These are phyloP conservation scores for Irpex sp. DNA, from an alignment of 1,284 basidiomycete species.

Conservation along the genomic window DNA sequence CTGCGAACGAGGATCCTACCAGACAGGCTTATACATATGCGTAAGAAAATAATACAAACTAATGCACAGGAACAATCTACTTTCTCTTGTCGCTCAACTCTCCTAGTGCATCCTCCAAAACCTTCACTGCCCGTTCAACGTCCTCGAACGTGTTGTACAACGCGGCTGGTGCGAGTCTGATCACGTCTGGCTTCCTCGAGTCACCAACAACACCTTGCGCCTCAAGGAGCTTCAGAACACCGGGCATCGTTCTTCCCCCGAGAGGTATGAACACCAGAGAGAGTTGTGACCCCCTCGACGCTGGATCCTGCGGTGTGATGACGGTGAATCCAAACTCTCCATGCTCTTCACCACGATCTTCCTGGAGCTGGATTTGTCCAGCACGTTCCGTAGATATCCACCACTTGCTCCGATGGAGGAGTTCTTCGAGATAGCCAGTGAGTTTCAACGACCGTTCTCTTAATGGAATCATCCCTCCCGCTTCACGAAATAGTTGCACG, in stretches of 20 bases:
- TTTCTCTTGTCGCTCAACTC: slow-evolving; percentile 1
- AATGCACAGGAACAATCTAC: neutral
- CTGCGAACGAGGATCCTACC: too few species aligned
- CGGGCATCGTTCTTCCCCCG: slow-evolving; percentile 65
- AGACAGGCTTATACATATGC: too few species aligned
- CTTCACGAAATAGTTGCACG: slow-evolving; percentile 75
- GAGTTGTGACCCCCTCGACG: slow-evolving; percentile 79
- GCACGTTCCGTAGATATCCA: slow-evolving; percentile 48
- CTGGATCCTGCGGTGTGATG: slow-evolving; percentile 73
- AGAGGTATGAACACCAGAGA: slow-evolving; percentile 76
- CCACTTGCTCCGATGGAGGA: slow-evolving; percentile 60
- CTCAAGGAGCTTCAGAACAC: slow-evolving; percentile 59
- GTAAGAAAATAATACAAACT: too few species aligned
- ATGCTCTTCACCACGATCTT: slow-evolving; percentile 15
- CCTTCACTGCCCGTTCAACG: slow-evolving; percentile 63
- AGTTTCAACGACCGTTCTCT: slow-evolving; percentile 69
- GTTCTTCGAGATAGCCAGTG: slow-evolving; percentile 67
- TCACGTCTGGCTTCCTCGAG: slow-evolving; percentile 86
- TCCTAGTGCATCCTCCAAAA: slow-evolving; percentile 57
- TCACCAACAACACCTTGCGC: slow-evolving; percentile 83
- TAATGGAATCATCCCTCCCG: slow-evolving; percentile 69
- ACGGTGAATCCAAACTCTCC: slow-evolving; percentile 70
- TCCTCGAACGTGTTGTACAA: slow-evolving; percentile 84
- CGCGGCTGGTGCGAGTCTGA: slow-evolving; percentile 80
- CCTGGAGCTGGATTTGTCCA: slow-evolving; percentile 20